phyloP scores from a whole-genome alignment of 2,329 filamentous ascomycete species.

The Zasmidium angulare region DNA sequence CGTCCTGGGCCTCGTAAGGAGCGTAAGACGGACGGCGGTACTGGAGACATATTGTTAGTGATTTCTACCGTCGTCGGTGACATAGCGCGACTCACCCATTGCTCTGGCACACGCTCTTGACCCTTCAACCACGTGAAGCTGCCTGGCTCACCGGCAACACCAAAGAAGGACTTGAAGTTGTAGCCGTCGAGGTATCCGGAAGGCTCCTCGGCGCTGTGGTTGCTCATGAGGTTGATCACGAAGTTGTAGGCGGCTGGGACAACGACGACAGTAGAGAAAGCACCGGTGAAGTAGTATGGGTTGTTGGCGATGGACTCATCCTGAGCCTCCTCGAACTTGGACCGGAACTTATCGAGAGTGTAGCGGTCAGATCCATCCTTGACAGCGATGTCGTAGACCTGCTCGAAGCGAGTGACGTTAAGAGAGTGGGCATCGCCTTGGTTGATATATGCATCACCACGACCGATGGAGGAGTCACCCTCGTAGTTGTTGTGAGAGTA shows the following conservation, averaged over 20 bases:
- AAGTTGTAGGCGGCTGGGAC: conserved; percentile 30
- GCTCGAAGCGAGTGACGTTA: conserved; percentile 26
- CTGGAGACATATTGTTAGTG: not conserved
- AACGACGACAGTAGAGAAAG: conserved; percentile 29
- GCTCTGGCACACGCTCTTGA: conserved; percentile 39
- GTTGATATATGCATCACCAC: conserved; percentile 28
- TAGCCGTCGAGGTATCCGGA: conserved; percentile 23
- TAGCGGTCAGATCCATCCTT: conserved; percentile 21
- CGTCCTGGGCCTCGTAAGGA: conserved; percentile 30
- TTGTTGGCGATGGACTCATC: conserved; percentile 33
- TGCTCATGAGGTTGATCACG: conserved; percentile 29
- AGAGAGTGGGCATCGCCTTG: conserved; percentile 29
- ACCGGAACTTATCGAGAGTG: conserved; percentile 25
- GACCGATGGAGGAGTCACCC: conserved; percentile 29
- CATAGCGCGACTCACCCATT: conserved; percentile 27
- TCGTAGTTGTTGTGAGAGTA: conserved; percentile 38
- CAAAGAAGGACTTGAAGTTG: conserved; percentile 27
- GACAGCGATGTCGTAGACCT: conserved; percentile 27
- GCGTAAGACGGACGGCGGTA: conserved; percentile 24
- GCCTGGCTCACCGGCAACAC: conserved; percentile 23
- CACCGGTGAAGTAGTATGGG: conserved; percentile 35
- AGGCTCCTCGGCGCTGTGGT: conserved; percentile 21
- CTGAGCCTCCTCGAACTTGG: conserved; percentile 30
- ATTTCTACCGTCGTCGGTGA: no score
- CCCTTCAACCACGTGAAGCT: conserved; percentile 20